Base-by-base conservation (phyloP, 1,284 basidiomycete species). In the Ceratobasidium sp. region DNA sequence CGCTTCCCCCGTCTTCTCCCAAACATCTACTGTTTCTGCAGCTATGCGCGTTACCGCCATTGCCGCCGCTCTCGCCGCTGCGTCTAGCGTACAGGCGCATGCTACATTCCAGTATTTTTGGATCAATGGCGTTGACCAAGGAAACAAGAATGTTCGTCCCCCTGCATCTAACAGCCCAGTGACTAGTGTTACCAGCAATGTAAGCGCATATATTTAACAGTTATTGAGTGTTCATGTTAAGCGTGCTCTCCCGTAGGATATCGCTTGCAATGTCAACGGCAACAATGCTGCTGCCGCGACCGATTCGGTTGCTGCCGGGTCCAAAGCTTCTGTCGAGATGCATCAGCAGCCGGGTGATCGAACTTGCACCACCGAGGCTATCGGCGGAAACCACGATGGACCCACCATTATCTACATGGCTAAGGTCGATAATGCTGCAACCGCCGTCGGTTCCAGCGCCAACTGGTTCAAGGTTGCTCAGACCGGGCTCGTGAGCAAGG, bases 381-480 rank as follows among this genome's bases (percentile, higher is more conserved):
- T 81, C 44, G 81, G 81, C 10, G 81, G 81, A 15, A 77, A 79
- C 68, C 81, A 80, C 60, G 79, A 80, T 46, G 81, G 80, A 0
- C 79, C 80, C 2, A 77, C 75, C 53, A 66, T 71, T 28, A 56
- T 87, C 60, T 89, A 89, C 83, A 85, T 89, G 85, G 88, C 87
- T 44, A 86, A 87, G 70, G 89, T 90, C 26, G 79, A 77, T 39
- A 86, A 89, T 80, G 89, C 89, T 0, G 86, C 83, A 0, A 86
- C 86, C 44, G 88, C 89, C 6, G 85, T 85, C 70, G 88, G 87
- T 33, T 84, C 87, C 1, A 82, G 81, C 68, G 84, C 86, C 7
- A 81, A 80, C 53, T 90, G 89, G 89, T 90, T 90, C 85, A 90
- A 90, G 84, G 86, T 90, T 63, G 83, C 85, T 15, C 86, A 90